These are phyloP conservation scores for Iris macrosiphon DNA, from an alignment of 106 monocot genomes.

Conservation along the genomic window DNA sequence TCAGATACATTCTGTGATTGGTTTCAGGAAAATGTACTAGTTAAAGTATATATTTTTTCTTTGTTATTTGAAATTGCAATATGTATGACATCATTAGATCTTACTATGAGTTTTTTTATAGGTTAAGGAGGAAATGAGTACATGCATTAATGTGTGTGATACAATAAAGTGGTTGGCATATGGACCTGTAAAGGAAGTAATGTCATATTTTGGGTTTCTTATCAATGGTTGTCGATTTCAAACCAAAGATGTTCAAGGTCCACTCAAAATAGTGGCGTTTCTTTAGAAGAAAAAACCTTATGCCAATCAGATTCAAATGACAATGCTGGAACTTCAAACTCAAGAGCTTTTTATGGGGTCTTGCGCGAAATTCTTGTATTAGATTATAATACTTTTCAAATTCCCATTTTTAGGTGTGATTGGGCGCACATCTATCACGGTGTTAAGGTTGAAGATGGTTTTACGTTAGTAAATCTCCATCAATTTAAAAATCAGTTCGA, in stretches of 20 bases:
- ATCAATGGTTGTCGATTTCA: neutral
- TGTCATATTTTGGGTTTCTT: neutral
- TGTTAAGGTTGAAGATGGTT: no score
- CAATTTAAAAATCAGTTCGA: neutral
- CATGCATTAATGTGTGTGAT: neutral
- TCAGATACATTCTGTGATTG: neutral
- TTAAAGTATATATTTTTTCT: no score
- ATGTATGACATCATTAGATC: no score
- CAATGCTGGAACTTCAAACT: no score
- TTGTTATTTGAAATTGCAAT: no score
- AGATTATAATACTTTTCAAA: neutral
- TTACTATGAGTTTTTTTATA: neutral
- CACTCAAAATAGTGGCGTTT: slow-evolving; percentile 1
- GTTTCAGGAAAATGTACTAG: neutral
- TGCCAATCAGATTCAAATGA: no score
- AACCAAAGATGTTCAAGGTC: neutral
- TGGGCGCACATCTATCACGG: neutral
- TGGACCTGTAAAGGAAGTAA: neutral
- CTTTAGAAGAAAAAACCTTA: neutral
- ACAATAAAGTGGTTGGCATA: neutral
- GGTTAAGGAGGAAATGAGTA: neutral
- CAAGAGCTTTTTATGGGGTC: neutral
- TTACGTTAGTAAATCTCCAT: neutral
- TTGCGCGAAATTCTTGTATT: neutral
- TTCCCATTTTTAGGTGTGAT: no score